phyloP scores from a whole-genome alignment of 2,329 filamentous ascomycete genomes.

The Trichoderma oligosporum region DNA sequence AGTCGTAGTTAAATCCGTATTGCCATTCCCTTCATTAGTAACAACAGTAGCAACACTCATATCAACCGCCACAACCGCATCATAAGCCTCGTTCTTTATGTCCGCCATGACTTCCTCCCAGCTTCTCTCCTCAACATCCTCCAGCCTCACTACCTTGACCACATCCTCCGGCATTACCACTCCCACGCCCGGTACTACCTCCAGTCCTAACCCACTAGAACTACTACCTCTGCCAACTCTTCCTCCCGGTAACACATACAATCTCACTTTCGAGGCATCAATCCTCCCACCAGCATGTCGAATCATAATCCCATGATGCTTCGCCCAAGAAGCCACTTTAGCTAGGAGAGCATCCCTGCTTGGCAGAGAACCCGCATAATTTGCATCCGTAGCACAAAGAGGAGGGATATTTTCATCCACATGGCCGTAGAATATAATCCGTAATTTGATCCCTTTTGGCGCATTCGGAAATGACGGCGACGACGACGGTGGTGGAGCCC shows the following conservation, averaged over 20 bases:
- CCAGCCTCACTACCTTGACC: conserved; percentile 31
- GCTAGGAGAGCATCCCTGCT: neutral
- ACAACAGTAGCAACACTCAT: conserved; percentile 10
- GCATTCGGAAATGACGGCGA: too few relatives aligned
- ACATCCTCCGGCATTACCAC: conserved; percentile 24
- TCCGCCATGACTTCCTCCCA: conserved; percentile 26
- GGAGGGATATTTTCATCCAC: neutral
- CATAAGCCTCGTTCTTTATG: conserved; percentile 15
- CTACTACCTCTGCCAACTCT: neutral
- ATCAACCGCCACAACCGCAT: conserved; percentile 28
- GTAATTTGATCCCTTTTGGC: neutral
- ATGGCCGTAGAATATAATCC: neutral
- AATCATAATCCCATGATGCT: neutral
- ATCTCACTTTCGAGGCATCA: neutral
- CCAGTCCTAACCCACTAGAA: neutral
- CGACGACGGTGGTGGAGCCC: neutral
- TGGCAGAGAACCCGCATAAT: neutral
- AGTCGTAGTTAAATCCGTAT: neutral
- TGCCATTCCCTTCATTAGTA: neutral
- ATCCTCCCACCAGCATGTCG: neutral
- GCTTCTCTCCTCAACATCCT: conserved; percentile 26
- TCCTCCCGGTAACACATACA: conserved; percentile 1
- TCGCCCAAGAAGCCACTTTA: neutral
- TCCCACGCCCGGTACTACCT: neutral
- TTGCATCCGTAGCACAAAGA: neutral